Percentiles rank a stretch among this genome's conserved stretches.
Evolutionary conservation across 2,329 filamentous ascomycete genomes (phyloP).

Genomic region (Arachnomyces sp.): DNA sequence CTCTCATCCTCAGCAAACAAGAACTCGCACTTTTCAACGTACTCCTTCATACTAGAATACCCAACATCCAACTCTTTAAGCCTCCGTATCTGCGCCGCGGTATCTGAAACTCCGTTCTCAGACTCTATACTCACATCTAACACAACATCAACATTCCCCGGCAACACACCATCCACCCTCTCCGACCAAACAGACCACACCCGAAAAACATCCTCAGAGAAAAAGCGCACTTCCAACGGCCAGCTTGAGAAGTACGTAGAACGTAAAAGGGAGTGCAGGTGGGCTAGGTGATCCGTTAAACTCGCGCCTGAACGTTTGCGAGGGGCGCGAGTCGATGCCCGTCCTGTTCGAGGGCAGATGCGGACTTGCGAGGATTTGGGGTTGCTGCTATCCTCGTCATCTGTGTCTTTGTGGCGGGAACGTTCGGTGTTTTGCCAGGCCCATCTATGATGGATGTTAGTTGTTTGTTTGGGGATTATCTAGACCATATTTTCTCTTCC

Average conservation of each 20-base stretch:
- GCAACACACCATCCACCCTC: constrained; percentile 41
- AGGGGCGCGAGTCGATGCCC: constrained; percentile 45
- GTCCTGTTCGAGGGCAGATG: constrained; percentile 30
- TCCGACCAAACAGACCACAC: constrained; percentile 58
- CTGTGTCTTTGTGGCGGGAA: constrained; percentile 61
- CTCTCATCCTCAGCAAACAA: constrained; percentile 31
- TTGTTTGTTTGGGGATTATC: constrained; percentile 1
- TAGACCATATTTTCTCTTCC: constrained; percentile 1
- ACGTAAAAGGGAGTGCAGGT: constrained; percentile 70
- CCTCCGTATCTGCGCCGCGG: constrained; percentile 24
- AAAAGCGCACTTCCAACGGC: constrained; percentile 77
- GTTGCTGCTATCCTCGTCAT: constrained; percentile 40
- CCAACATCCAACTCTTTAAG: constrained; percentile 44
- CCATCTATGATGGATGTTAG: constrained; percentile 55
- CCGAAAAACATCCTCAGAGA: constrained; percentile 58
- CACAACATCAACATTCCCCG: constrained; percentile 44
- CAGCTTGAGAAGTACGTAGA: constrained; percentile 72
- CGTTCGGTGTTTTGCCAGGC: constrained; percentile 79
- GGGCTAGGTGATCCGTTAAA: constrained; percentile 65
- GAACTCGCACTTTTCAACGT: constrained; percentile 44
- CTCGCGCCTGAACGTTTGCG: constrained; percentile 22
- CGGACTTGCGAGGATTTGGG: no score
- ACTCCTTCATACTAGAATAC: constrained; percentile 42
- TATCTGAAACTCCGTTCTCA: constrained; percentile 8
- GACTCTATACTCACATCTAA: constrained; percentile 39